Conservation (phyloP, 108 stramenopile genomes). For the Skeletonema menzelii region DNA sequence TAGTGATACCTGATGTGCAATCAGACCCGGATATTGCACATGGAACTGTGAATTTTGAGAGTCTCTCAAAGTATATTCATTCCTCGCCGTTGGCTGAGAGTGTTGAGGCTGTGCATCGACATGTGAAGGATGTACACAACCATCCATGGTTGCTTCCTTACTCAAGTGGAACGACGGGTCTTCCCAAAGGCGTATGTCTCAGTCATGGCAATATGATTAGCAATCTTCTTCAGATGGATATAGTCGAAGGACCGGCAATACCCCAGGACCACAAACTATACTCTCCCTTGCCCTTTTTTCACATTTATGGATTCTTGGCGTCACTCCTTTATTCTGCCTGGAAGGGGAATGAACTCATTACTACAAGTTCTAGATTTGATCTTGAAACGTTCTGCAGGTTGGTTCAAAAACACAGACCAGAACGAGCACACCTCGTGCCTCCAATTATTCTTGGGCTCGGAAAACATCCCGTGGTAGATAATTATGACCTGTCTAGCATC, state of each 20-base stretch:
- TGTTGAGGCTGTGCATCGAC: constrained; percentile 42
- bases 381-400: constrained; percentile 71
- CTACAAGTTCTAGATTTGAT: constrained; percentile 82
- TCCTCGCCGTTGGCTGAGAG: constrained; percentile 36
- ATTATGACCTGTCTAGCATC: constrained; percentile 71
- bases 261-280: constrained; percentile 64
- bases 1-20: constrained; percentile 70
- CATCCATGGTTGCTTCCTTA: constrained; percentile 87
- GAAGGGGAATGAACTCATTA: constrained; percentile 74
- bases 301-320: constrained; percentile 85
- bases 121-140: constrained; percentile 42
- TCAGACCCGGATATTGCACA: constrained; percentile 49
- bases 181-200: constrained; percentile 93
- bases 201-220: constrained; percentile 82
- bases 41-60: constrained; percentile 60
- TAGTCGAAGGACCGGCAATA: constrained; percentile 55
- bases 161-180: constrained; percentile 94
- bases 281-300: constrained; percentile 91
- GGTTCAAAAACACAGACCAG: constrained; percentile 67
- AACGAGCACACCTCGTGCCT: constrained; percentile 89
- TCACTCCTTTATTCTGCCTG: constrained; percentile 64
- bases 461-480: constrained; percentile 82
- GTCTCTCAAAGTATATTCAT: constrained; percentile 43
- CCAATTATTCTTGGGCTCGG: constrained; percentile 79
- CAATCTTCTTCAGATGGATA: constrained; percentile 73